phyloP scores from a whole-genome alignment of 129 eudicot genomes.

The Rutidosis leptorrhynchoides region DNA sequence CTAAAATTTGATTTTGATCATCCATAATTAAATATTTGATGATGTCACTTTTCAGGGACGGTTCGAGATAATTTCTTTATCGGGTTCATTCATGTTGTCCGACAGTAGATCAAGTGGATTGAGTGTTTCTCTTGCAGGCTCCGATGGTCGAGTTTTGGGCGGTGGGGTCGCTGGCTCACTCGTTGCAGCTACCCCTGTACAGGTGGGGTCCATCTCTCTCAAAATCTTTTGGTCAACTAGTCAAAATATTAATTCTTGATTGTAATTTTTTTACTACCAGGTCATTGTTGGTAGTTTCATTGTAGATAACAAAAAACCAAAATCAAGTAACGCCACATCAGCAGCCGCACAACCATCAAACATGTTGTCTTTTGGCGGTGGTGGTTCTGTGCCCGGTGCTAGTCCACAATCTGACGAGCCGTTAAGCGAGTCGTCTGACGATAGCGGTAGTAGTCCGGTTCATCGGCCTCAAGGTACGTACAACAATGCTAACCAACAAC shows the following conservation, averaged over 20 bases:
- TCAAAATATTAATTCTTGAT: not conserved
- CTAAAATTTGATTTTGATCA: not conserved
- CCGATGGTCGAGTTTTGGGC: constrained; percentile 92
- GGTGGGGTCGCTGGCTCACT: constrained; percentile 86
- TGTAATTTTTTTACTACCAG: constrained; percentile 34
- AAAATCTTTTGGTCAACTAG: too few species aligned
- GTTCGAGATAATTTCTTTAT: constrained; percentile 79
- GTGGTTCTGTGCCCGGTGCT: constrained; percentile 37
- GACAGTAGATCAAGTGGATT: constrained; percentile 67
- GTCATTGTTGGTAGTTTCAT: constrained; percentile 88
- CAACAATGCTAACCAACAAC: constrained; percentile 40
- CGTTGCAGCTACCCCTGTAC: constrained; percentile 78
- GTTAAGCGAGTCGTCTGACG: constrained; percentile 75
- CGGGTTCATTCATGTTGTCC: constrained; percentile 67
- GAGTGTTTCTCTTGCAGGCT: constrained; percentile 86
- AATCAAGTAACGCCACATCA: constrained; percentile 35
- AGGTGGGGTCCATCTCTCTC: constrained; percentile 43
- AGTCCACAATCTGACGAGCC: constrained; percentile 69
- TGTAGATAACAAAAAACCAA: constrained; percentile 66
- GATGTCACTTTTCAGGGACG: constrained; percentile 59
- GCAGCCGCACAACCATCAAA: constrained; percentile 55
- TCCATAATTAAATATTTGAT: not conserved
- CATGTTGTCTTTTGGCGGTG: constrained; percentile 62
- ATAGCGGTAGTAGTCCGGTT: constrained; percentile 52
- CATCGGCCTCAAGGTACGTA: constrained; percentile 44